Percentiles rank a stretch among this genome's conserved stretches.
These are phyloP conservation scores for Colletotrichum sp. DNA, from an alignment of 2,329 filamentous ascomycete genomes.

Conservation along the genomic window DNA sequence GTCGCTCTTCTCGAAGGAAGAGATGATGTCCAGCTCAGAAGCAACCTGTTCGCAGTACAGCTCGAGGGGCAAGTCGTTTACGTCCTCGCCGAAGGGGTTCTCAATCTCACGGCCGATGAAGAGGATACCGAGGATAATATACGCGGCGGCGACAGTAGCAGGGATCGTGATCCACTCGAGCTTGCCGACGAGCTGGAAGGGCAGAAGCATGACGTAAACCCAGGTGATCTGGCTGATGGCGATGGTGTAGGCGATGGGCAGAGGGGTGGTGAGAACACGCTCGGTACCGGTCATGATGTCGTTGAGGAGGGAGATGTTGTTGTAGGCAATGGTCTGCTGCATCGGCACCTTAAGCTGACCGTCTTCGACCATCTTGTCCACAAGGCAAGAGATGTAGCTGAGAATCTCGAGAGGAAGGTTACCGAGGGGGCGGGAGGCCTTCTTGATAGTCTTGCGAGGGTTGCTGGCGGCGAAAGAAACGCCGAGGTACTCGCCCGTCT, in stretches of 20 bases:
- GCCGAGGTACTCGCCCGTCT: constrained; percentile 74
- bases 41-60: constrained; percentile 78
- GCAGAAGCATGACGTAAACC: constrained; percentile 80
- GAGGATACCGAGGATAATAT: constrained; percentile 81
- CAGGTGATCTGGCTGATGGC: constrained; percentile 87
- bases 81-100: constrained; percentile 83
- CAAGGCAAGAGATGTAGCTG: constrained; percentile 70
- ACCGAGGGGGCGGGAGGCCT: constrained; percentile 73
- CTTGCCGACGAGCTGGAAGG: constrained; percentile 74
- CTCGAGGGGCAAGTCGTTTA: constrained; percentile 82
- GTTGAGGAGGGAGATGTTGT: constrained; percentile 67
- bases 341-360: constrained; percentile 61
- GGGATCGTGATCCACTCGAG: constrained; percentile 81
- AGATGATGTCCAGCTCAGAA: constrained; percentile 76
- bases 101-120: constrained; percentile 83
- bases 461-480: constrained; percentile 79
- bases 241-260: constrained; percentile 84
- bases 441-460: constrained; percentile 79
- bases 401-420: constrained; percentile 86
- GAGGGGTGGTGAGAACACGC: constrained; percentile 80
- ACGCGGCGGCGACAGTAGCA: constrained; percentile 73
- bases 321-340: constrained; percentile 66
- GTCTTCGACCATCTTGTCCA: constrained; percentile 64
- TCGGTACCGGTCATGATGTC: constrained; percentile 77
- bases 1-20: constrained; percentile 31